These are phyloP conservation scores for Colletotrichum sp. DNA, from an alignment of 2,329 filamentous ascomycete species.

Conservation along the genomic window DNA sequence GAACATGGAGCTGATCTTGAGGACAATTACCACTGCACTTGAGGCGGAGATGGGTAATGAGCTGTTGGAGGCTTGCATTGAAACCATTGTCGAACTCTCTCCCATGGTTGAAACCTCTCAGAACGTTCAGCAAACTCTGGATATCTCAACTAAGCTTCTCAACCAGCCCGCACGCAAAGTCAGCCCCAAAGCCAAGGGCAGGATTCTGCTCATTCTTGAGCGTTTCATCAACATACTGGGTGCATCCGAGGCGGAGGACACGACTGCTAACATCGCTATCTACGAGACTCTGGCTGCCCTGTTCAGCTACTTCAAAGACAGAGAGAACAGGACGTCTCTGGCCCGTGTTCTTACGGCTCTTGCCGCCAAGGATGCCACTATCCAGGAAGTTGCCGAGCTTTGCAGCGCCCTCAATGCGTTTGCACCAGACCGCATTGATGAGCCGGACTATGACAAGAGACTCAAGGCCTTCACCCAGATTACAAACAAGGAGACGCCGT, in stretches of 20 bases:
- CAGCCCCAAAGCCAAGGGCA: slow-evolving; percentile 81
- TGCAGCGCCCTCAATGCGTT: slow-evolving; percentile 85
- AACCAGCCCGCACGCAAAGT: slow-evolving; percentile 85
- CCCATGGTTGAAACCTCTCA: slow-evolving; percentile 70
- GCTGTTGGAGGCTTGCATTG: slow-evolving; percentile 79
- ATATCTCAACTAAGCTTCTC: slow-evolving; percentile 81
- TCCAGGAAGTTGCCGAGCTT: slow-evolving; percentile 69
- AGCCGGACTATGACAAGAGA: slow-evolving; percentile 86
- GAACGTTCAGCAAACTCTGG: slow-evolving; percentile 78
- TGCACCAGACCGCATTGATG: slow-evolving; percentile 73
- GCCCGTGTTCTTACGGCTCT: slow-evolving; percentile 77
- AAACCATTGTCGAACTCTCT: slow-evolving; percentile 78
- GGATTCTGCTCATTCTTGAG: slow-evolving; percentile 79
- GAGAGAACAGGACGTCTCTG: slow-evolving; percentile 74
- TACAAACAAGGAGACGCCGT: slow-evolving; percentile 62
- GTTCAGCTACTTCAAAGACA: slow-evolving; percentile 90
- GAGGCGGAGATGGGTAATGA: slow-evolving; percentile 69
- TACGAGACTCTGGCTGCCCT: slow-evolving; percentile 79
- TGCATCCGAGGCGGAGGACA: slow-evolving; percentile 10
- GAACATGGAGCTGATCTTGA: slow-evolving; percentile 65
- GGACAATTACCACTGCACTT: slow-evolving; percentile 72
- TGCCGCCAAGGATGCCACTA: slow-evolving; percentile 64
- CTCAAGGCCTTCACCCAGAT: slow-evolving; percentile 78
- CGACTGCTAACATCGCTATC: slow-evolving; percentile 48
- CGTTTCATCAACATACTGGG: slow-evolving; percentile 74